Conservation (phyloP, 75 land plant species). For the Adiantum capillusveneris region DNA sequence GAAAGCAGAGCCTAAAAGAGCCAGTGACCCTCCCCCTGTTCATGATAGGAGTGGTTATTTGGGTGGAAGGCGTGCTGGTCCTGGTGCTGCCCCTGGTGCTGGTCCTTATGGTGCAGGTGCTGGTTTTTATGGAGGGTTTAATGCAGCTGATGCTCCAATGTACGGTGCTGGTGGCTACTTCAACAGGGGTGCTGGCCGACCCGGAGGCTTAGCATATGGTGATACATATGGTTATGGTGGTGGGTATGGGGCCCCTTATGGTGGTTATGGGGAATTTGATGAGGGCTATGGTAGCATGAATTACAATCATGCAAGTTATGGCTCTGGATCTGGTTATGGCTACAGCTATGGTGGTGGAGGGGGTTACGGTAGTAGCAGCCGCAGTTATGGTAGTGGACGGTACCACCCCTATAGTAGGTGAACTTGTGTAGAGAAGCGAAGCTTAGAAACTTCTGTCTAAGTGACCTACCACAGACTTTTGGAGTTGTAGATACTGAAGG, state of each 20-base stretch:
- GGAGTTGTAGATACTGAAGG: too few relatives aligned
- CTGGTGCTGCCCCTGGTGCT: constrained; percentile 3
- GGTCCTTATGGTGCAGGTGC: constrained; percentile 19
- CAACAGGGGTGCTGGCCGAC: constrained; percentile 5
- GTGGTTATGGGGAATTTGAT: constrained; percentile 15
- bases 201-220: constrained; percentile 4
- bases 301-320: constrained; percentile 8
- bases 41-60: constrained; percentile 17
- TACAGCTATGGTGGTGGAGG: constrained; percentile 26
- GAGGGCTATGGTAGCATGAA: constrained; percentile 4
- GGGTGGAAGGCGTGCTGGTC: constrained; percentile 14
- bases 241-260: constrained; percentile 10
- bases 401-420: constrained; percentile 28
- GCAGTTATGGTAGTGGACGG: constrained; percentile 20
- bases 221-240: constrained; percentile 12
- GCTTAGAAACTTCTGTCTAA: too few relatives aligned
- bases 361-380: constrained; percentile 14
- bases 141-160: constrained; percentile 6
- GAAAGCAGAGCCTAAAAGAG: constrained; percentile 71
- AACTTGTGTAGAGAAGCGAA: neutral
- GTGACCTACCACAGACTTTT: too few relatives aligned
- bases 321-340: constrained; percentile 19
- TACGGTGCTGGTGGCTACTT: constrained; percentile 13
- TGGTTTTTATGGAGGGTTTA: constrained; percentile 20
- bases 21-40: constrained; percentile 31